Conservation (phyloP, 1,284 basidiomycete species). For the Pholiota adiposa region DNA sequence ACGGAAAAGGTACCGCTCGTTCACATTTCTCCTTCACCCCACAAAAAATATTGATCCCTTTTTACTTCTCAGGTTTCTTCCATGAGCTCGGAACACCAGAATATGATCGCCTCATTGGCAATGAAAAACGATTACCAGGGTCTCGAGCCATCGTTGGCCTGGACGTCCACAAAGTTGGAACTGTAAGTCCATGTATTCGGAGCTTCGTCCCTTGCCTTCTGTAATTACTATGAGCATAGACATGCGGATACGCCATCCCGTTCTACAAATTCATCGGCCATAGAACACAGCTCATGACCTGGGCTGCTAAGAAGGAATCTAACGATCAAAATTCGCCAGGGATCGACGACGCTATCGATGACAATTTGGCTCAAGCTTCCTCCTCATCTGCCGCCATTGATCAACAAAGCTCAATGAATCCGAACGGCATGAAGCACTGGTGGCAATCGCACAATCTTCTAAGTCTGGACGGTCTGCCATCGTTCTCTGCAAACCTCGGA, state of each 20-base stretch:
- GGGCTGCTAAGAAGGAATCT: slow-evolving; percentile 35
- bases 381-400: slow-evolving; percentile 9
- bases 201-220: not conserved
- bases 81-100: slow-evolving; percentile 56
- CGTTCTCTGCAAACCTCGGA: slow-evolving; percentile 28
- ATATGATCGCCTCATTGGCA: slow-evolving; percentile 50
- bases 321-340: slow-evolving; percentile 26
- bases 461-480: slow-evolving; percentile 52
- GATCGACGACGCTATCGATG: slow-evolving; percentile 10
- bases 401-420: slow-evolving; percentile 10
- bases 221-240: slow-evolving; percentile 33
- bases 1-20: slow-evolving; percentile 53
- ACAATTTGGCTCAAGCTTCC: slow-evolving; percentile 11
- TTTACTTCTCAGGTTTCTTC: slow-evolving; percentile 40
- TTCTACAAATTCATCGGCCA: slow-evolving; percentile 50
- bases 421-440: slow-evolving; percentile 46
- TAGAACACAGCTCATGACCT: slow-evolving; percentile 44
- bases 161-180: slow-evolving; percentile 52
- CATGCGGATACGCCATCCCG: slow-evolving; percentile 55
- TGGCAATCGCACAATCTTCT: slow-evolving; percentile 45
- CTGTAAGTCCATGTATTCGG: slow-evolving; percentile 36
- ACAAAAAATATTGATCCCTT: not conserved
- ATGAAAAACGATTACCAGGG: slow-evolving; percentile 44
- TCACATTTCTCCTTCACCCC: not conserved
- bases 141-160: slow-evolving; percentile 55